phyloP scores from a whole-genome alignment of 2,329 filamentous ascomycete species.

The Berkeleyomyces basicola region DNA sequence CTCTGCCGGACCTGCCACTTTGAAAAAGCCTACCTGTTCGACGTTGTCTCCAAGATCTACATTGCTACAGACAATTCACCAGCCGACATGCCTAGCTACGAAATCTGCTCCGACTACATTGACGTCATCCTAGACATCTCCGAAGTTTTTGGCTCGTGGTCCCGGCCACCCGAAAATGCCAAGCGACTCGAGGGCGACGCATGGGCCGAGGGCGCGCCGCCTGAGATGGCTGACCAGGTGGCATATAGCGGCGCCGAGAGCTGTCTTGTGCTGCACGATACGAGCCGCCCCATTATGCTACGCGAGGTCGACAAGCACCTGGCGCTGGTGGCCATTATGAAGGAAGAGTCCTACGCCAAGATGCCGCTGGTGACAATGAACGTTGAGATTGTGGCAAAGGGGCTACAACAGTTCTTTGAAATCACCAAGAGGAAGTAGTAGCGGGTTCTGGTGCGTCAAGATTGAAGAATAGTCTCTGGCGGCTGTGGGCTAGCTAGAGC shows the following conservation, averaged over 20 bases:
- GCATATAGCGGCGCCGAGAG: constrained; percentile 51
- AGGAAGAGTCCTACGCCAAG: constrained; percentile 67
- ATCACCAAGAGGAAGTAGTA: constrained; percentile 40
- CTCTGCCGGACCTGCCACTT: constrained; percentile 87
- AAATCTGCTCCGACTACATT: constrained; percentile 97
- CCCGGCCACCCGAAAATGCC: constrained; percentile 37
- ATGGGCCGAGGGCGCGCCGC: constrained; percentile 30
- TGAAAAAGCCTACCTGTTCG: constrained; percentile 95
- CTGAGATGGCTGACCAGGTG: constrained; percentile 45
- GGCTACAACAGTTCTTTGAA: constrained; percentile 62
- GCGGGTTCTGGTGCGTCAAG: not conserved
- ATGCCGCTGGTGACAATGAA: constrained; percentile 80
- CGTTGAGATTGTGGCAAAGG: constrained; percentile 64
- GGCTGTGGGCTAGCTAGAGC: too few relatives aligned
- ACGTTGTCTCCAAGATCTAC: constrained; percentile 96
- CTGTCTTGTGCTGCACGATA: constrained; percentile 49
- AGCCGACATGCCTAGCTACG: constrained; percentile 88
- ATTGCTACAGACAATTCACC: constrained; percentile 90
- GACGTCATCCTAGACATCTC: constrained; percentile 96
- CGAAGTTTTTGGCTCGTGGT: constrained; percentile 76
- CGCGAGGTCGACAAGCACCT: constrained; percentile 58
- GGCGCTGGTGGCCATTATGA: constrained; percentile 73
- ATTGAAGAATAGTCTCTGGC: not conserved
- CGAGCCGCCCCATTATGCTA: constrained; percentile 47
- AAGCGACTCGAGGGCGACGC: constrained; percentile 41